Conservation (phyloP, 371 early-diverging fungal species). For the Blakeslea trispora region DNA sequence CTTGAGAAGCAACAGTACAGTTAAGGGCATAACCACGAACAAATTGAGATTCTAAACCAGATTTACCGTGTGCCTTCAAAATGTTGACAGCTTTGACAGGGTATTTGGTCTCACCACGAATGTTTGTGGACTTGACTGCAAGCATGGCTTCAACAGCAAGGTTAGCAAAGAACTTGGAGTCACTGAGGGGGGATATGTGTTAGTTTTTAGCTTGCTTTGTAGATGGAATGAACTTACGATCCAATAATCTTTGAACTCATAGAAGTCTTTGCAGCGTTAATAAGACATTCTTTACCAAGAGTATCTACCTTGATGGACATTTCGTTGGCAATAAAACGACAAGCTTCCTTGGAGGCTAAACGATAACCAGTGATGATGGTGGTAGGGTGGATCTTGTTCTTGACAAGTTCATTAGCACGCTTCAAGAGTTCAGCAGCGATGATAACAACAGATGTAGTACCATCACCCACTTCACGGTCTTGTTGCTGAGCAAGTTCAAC, state of each 20-base stretch:
- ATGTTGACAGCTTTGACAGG: slow-evolving; percentile 99
- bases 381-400: slow-evolving; percentile 98
- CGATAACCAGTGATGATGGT: slow-evolving; percentile 99
- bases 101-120: slow-evolving; percentile 91
- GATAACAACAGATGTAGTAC: slow-evolving; percentile 99
- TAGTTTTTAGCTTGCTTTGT: no score
- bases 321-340: slow-evolving; percentile 97
- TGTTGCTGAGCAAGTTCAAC: slow-evolving; percentile 99
- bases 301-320: slow-evolving; percentile 94
- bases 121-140: slow-evolving; percentile 88
- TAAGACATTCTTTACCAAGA: slow-evolving; percentile 90
- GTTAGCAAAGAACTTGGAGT: slow-evolving; percentile 95
- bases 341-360: slow-evolving; percentile 97
- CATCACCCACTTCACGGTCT: slow-evolving; percentile 99
- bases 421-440: slow-evolving; percentile 98
- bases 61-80: slow-evolving; percentile 98
- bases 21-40: slow-evolving; percentile 98
- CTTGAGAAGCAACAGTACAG: slow-evolving; percentile 97
- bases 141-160: slow-evolving; percentile 96
- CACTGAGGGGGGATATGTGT: no score
- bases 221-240: no score
- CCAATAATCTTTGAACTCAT: slow-evolving; percentile 99
- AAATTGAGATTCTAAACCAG: slow-evolving; percentile 89
- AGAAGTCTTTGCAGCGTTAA: slow-evolving; percentile 97
- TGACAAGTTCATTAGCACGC: slow-evolving; percentile 96